Evolutionary conservation across 2,329 filamentous ascomycete genomes (phyloP).

Genomic region (Didymella sp.): DNA sequence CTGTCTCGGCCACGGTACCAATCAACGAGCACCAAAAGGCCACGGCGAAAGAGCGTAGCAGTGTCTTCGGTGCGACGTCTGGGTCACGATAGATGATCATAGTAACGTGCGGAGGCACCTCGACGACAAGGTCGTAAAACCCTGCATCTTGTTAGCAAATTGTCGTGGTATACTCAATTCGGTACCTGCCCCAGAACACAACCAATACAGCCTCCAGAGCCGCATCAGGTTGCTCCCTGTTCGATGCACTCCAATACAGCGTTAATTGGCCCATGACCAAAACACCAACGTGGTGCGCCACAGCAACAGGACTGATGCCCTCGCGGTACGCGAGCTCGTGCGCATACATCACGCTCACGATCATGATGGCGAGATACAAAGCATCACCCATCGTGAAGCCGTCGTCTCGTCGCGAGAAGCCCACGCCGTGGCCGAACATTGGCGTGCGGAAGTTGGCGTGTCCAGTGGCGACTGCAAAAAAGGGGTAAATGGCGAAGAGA

Average conservation of each 20-base stretch:
- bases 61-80: conserved; percentile 1
- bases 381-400: conserved; percentile 18
- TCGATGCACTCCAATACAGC: conserved; percentile 17
- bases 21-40: conserved; percentile 16
- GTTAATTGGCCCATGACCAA: conserved; percentile 19
- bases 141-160: background rate
- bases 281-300: conserved; percentile 16
- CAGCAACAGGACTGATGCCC: conserved; percentile 16
- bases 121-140: conserved; percentile 18
- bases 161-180: background rate
- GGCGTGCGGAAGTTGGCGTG: conserved; percentile 12
- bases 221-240: conserved; percentile 6
- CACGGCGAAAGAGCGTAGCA: conserved; percentile 7
- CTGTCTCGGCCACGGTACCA: conserved; percentile 15
- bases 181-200: conserved; percentile 14
- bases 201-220: conserved; percentile 9
- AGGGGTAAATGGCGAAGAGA: conserved; percentile 19
- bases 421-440: conserved; percentile 1
- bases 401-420: background rate
- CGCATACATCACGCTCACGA: conserved; percentile 18
- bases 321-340: conserved; percentile 16
- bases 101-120: conserved; percentile 15
- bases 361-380: conserved; percentile 15
- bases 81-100: conserved; percentile 20
- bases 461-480: conserved; percentile 12